A percentile compares a stretch with the other conserved stretches of the same genome.
phyloP scores from a whole-genome alignment of 805 yeast genomes.

The Candida namnaoensis region DNA sequence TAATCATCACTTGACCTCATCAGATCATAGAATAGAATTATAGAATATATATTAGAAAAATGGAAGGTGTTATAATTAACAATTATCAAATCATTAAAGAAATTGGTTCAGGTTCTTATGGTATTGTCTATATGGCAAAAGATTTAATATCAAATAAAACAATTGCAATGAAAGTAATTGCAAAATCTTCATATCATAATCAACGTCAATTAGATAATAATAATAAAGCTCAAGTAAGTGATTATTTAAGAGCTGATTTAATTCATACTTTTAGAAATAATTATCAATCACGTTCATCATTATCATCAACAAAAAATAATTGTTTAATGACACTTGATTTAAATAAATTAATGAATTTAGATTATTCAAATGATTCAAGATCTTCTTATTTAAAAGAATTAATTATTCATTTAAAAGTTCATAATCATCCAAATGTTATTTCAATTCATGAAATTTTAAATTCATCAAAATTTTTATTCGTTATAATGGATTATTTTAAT shows the following conservation, averaged over 20 bases:
- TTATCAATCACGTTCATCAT: no score
- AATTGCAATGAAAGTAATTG: slow-evolving; percentile 66
- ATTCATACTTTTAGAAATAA: slow-evolving; percentile 1
- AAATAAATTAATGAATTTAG: slow-evolving; percentile 21
- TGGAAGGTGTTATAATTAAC: slow-evolving; percentile 17
- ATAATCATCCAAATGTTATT: slow-evolving; percentile 70
- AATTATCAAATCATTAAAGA: slow-evolving; percentile 16
- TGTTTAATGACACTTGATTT: slow-evolving; percentile 10
- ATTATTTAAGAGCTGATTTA: slow-evolving; percentile 22
- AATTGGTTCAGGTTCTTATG: slow-evolving; percentile 79
- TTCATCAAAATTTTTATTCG: slow-evolving; percentile 46
- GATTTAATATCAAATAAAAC: slow-evolving; percentile 40
- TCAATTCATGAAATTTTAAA: slow-evolving; percentile 68
- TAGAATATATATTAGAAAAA: no score
- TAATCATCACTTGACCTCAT: no score
- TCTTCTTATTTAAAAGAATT: slow-evolving; percentile 51
- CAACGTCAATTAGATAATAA: slow-evolving; percentile 1
- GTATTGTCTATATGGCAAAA: slow-evolving; percentile 64
- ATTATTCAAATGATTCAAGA: slow-evolving; percentile 8
- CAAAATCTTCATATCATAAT: slow-evolving; percentile 23
- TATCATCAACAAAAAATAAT: slow-evolving; percentile 7
- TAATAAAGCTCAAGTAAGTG: slow-evolving; percentile 9
- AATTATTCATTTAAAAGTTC: slow-evolving; percentile 64
- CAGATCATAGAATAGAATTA: no score
- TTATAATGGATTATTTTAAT: slow-evolving; percentile 78